These are phyloP conservation scores for Posidonia oceanica DNA, from an alignment of 116 monocot genomes.

Conservation along the genomic window DNA sequence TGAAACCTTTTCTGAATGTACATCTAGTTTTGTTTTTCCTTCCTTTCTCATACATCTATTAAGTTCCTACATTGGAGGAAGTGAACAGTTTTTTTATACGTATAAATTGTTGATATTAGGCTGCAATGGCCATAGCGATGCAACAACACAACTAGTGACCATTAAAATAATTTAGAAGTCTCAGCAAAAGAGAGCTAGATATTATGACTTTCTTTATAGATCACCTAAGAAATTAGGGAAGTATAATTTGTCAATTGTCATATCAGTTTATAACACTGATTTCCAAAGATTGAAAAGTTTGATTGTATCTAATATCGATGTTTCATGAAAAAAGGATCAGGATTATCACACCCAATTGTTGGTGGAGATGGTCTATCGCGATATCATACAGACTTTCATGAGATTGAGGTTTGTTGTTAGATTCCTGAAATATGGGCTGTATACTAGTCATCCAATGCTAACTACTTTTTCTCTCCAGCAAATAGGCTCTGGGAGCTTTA, in stretches of 20 bases:
- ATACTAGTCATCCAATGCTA: not conserved
- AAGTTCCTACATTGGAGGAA: too few relatives aligned
- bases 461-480: slow-evolving; percentile 33
- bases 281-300: not conserved
- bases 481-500: slow-evolving; percentile 93
- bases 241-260: not conserved
- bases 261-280: not conserved
- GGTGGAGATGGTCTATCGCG: slow-evolving; percentile 64
- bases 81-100: too few relatives aligned
- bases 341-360: slow-evolving; percentile 10
- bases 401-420: slow-evolving; percentile 56
- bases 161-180: too few relatives aligned
- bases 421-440: not conserved
- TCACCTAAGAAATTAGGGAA: not conserved
- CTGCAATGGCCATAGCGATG: too few relatives aligned
- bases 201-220: not conserved
- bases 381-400: slow-evolving; percentile 90
- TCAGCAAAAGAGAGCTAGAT: too few relatives aligned
- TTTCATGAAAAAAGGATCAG: not conserved
- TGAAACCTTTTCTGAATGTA: too few relatives aligned
- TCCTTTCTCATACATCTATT: too few relatives aligned
- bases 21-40: too few relatives aligned
- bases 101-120: too few relatives aligned
- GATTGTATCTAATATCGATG: not conserved
- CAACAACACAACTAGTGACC: too few relatives aligned